Evolutionary conservation across 2,329 filamentous ascomycete genomes (phyloP).

Genomic region (Trichocomaceae sp.): DNA sequence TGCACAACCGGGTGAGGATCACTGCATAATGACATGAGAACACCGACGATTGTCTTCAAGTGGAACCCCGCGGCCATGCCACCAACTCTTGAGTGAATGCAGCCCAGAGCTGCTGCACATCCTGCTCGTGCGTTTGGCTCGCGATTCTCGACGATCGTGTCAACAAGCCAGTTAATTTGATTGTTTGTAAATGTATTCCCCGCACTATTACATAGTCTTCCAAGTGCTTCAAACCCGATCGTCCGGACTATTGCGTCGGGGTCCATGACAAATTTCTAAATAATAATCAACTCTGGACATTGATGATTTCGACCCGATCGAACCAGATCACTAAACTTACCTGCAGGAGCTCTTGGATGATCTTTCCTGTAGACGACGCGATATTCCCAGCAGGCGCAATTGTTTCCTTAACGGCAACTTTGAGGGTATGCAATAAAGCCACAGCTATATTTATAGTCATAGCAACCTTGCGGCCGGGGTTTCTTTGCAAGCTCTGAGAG

Average conservation of each 20-base stretch:
- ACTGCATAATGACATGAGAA: constrained; percentile 94
- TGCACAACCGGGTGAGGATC: constrained; percentile 94
- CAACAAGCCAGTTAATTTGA: constrained; percentile 85
- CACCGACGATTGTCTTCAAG: constrained; percentile 92
- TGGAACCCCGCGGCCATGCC: constrained; percentile 97
- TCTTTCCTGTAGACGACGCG: constrained; percentile 69
- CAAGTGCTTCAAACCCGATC: constrained; percentile 77
- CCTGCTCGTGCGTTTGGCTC: constrained; percentile 90
- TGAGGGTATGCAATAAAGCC: constrained; percentile 71
- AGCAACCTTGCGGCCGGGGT: constrained; percentile 80
- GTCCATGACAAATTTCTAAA: constrained; percentile 65
- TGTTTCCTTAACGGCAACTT: constrained; percentile 78
- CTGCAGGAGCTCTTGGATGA: constrained; percentile 63
- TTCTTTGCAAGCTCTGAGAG: constrained; percentile 70
- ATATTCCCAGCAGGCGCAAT: constrained; percentile 66
- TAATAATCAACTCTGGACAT: constrained; percentile 20
- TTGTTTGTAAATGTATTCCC: constrained; percentile 83
- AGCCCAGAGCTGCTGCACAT: constrained; percentile 86
- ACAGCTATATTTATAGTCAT: constrained; percentile 85
- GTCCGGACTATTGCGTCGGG: constrained; percentile 79
- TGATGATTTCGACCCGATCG: not conserved
- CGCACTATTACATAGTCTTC: constrained; percentile 73
- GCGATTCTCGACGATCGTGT: constrained; percentile 87
- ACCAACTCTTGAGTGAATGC: constrained; percentile 90
- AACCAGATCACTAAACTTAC: constrained; percentile 37